A percentile compares a stretch with the other conserved stretches of the same genome.
Conservation (phyloP, 192 early-diverging fungal genomes). For the Podila clonocystis region DNA sequence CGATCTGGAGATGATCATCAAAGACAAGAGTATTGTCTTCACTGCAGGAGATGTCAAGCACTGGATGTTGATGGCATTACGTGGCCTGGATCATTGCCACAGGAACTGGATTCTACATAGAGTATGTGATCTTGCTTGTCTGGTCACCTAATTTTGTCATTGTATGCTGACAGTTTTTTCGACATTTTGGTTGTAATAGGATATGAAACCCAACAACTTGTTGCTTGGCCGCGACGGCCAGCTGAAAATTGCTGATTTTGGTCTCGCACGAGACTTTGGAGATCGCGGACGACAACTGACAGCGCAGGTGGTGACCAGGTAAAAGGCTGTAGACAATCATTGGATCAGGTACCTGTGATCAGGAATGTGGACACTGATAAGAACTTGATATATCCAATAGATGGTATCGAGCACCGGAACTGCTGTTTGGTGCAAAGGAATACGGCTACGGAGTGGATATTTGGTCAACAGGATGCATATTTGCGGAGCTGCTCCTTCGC, state of each 20-base stretch:
- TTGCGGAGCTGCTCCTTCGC: constrained; percentile 96
- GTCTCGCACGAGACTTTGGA: constrained; percentile 95
- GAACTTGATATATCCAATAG: constrained; percentile 32
- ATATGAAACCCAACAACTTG: constrained; percentile 92
- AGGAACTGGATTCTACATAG: constrained; percentile 90
- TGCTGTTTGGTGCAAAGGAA: constrained; percentile 88
- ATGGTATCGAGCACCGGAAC: constrained; percentile 98
- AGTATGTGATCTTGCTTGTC: constrained; percentile 36
- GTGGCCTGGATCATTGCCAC: constrained; percentile 94
- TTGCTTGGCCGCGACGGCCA: constrained; percentile 84
- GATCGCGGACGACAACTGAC: constrained; percentile 84
- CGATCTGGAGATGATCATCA: constrained; percentile 97
- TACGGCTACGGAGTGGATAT: constrained; percentile 94
- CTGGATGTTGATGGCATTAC: constrained; percentile 97
- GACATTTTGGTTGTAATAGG: constrained; percentile 51
- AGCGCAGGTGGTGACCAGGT: constrained; percentile 92
- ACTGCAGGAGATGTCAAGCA: constrained; percentile 93
- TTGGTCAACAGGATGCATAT: constrained; percentile 98
- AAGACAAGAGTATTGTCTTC: constrained; percentile 90
- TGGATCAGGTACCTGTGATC: no score
- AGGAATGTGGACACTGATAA: no score
- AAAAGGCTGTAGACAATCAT: background rate
- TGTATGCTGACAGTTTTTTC: background rate
- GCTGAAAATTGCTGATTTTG: constrained; percentile 98
- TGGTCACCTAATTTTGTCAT: background rate